Conservation (phyloP, 2,329 filamentous ascomycete genomes). For the Westerdykella aurantiaca region DNA sequence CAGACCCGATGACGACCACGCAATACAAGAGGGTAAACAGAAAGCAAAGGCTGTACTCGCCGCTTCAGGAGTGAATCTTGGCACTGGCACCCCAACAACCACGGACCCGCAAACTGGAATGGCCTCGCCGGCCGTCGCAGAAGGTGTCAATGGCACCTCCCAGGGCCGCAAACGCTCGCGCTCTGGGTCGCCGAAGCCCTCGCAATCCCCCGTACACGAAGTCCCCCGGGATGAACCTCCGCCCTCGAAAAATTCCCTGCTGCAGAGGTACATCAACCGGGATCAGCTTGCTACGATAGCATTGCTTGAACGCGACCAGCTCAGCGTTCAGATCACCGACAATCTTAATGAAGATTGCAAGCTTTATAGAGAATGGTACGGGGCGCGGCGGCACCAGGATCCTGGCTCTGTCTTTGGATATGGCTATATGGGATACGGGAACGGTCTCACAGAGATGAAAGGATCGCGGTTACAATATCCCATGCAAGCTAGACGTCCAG, state of each 20-base stretch:
- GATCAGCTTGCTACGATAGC: constrained; percentile 56
- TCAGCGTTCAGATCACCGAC: constrained; percentile 60
- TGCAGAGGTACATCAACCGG: constrained; percentile 60
- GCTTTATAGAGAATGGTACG: constrained; percentile 40
- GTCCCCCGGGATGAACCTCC: constrained; percentile 33
- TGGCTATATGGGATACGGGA: constrained; percentile 86
- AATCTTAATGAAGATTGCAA: constrained; percentile 35
- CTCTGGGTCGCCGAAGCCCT: constrained; percentile 51
- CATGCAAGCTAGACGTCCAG: constrained; percentile 65
- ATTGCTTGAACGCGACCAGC: constrained; percentile 44
- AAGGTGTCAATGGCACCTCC: constrained; percentile 44
- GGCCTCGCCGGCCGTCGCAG: constrained; percentile 30
- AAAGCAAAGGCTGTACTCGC: constrained; percentile 55
- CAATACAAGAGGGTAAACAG: constrained; percentile 55
- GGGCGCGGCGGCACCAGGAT: constrained; percentile 54
- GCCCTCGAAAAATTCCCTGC: constrained; percentile 40
- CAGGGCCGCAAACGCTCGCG: constrained; percentile 54
- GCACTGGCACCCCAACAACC: constrained; percentile 26
- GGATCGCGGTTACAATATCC: constrained; percentile 73
- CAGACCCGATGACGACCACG: constrained; percentile 34
- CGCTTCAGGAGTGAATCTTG: constrained; percentile 43
- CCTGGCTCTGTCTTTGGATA: constrained; percentile 57
- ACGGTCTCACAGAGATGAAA: constrained; percentile 70
- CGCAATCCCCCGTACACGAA: constrained; percentile 34
- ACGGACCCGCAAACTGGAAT: constrained; percentile 17